Evolutionary conservation across 192 early-diverging fungal species (phyloP).

Genomic region (Coemansia sp.): DNA sequence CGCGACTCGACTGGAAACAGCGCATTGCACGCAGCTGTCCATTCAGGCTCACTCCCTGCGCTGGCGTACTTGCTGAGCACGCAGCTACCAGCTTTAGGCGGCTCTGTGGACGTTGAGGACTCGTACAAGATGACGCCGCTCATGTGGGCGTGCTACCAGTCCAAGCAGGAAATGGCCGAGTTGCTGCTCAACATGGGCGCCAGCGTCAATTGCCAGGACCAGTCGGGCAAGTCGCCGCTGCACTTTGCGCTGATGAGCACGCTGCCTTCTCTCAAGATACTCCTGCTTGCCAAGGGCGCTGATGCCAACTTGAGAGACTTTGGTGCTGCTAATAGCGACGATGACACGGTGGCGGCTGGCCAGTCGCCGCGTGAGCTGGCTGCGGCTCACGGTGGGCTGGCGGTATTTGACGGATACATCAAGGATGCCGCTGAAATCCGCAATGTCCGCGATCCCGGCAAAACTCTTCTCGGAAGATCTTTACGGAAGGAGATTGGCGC

Average conservation of each 20-base stretch:
- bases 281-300: constrained; percentile 73
- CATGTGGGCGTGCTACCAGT: constrained; percentile 95
- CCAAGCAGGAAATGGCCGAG: constrained; percentile 67
- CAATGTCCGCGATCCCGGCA: constrained; percentile 19
- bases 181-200: constrained; percentile 72
- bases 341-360: constrained; percentile 36
- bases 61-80: constrained; percentile 70
- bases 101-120: constrained; percentile 63
- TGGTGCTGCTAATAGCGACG: constrained; percentile 8
- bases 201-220: constrained; percentile 64
- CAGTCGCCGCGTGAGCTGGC: constrained; percentile 85
- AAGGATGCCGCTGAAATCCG: constrained; percentile 21
- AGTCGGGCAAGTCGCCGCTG: constrained; percentile 74
- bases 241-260: constrained; percentile 86
- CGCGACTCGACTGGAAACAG: constrained; percentile 88
- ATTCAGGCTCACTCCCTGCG: constrained; percentile 76
- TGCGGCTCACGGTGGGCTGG: constrained; percentile 57
- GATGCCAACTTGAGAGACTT: constrained; percentile 59
- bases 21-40: constrained; percentile 82
- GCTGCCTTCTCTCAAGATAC: constrained; percentile 55
- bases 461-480: constrained; percentile 19
- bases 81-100: constrained; percentile 62
- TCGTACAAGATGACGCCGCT: constrained; percentile 78
- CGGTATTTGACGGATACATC: constrained; percentile 38
- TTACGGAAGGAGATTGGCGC: constrained; percentile 62